Evolutionary conservation across 495 filamentous ascomycete genomes (phyloP), one percentile per base, ranked within the genome.

Genomic region (Hypoxylon fragiforme): DNA sequence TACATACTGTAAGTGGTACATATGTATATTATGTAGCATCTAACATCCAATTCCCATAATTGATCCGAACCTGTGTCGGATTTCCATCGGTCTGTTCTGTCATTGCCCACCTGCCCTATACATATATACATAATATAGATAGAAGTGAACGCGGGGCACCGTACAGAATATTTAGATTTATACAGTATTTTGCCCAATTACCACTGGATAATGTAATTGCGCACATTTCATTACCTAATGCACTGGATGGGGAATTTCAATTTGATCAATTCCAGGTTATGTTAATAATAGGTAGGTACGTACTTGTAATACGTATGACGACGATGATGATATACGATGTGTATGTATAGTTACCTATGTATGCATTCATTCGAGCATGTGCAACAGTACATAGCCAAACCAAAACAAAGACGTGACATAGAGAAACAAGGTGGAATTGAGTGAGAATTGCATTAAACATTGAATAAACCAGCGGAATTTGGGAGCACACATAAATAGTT

Each of bases 181-280:
- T 24, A 61, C 57, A 20, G 57, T 56, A 61, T 61, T 61, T 61
- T 61, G 47, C 47, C 51, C 42, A 34, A 48, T 48, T 52, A 26
- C 24, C 24, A 28, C 24, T 9, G 4, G 9, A 28, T 28, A 28
- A 28, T 28, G 24, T 4, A 28, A 4, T 28, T 9, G 4, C 24
- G 24, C 24, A 28, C 24, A 28, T 28, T 28, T 28, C 4, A 28
- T 50, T 42, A 35, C 47, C 30, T 42, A 50, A 36, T 28, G 9
- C 24, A 4, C 9, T 4, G 24, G 4, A 28, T 28, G 9, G n/a
- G n/a, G n/a, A n/a, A n/a, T n/a, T n/a, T n/a, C n/a, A n/a, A n/a
- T n/a, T n/a, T n/a, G n/a, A n/a, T n/a, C n/a, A n/a, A n/a, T n/a
- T n/a, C n/a, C n/a, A n/a, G n/a, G n/a, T n/a, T n/a, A n/a, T n/a